These are phyloP conservation scores for Fusarium pseudograminearum DNA, from an alignment of 2,329 filamentous ascomycete species.

Conservation along the genomic window DNA sequence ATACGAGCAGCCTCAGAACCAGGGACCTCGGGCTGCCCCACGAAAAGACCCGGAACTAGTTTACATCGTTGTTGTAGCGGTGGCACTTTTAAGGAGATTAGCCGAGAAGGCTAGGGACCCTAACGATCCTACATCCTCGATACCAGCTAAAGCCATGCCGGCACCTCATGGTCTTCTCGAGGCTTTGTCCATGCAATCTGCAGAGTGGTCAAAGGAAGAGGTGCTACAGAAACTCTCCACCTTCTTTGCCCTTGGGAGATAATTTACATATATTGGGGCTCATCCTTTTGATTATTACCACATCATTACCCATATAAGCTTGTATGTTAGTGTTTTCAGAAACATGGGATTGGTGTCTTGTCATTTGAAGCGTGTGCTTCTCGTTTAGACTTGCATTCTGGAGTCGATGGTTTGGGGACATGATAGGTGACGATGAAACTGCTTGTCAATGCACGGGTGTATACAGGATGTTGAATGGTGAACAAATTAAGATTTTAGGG, in stretches of 20 bases:
- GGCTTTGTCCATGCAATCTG: constrained; percentile 73
- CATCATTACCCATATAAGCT: constrained; percentile 37
- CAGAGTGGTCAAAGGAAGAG: constrained; percentile 71
- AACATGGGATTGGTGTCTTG: constrained; percentile 45
- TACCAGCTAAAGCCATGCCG: constrained; percentile 73
- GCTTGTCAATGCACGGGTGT: constrained; percentile 38
- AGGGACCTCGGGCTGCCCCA: constrained; percentile 50
- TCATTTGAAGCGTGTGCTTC: constrained; percentile 47
- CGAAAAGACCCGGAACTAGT: constrained; percentile 65
- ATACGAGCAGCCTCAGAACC: constrained; percentile 63
- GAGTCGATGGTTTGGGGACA: constrained; percentile 46
- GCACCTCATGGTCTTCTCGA: constrained; percentile 75
- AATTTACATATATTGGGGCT: constrained; percentile 23
- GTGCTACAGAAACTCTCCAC: constrained; percentile 76
- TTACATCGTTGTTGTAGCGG: constrained; percentile 75
- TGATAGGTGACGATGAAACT: constrained; percentile 42
- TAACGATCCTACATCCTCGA: constrained; percentile 60
- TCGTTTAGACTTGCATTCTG: constrained; percentile 49
- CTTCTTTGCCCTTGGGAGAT: constrained; percentile 65
- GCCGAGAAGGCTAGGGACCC: constrained; percentile 75
- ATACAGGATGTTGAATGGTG: constrained; percentile 44
- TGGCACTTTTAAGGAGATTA: constrained; percentile 75
- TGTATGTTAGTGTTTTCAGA: constrained; percentile 50
- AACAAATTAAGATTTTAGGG: constrained; percentile 45
- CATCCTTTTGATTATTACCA: constrained; percentile 35